Evolutionary conservation across 2,329 filamentous ascomycete genomes (phyloP).

Genomic region (Zymoseptoria crescenta): DNA sequence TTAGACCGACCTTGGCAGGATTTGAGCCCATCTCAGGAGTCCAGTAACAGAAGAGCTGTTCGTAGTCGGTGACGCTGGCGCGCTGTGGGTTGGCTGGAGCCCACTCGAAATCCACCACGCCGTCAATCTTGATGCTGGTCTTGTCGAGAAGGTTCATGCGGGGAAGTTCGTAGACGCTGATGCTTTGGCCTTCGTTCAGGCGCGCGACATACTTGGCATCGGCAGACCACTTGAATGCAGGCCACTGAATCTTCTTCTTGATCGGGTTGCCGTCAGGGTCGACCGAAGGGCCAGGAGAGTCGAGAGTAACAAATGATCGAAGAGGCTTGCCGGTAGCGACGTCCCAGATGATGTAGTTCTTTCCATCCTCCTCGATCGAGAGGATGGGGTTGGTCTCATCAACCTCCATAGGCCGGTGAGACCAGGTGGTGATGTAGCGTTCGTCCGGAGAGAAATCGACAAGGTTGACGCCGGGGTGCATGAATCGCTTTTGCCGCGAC

Average conservation of each 20-base stretch:
- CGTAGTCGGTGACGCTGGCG: slow-evolving; percentile 81
- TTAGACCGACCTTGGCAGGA: slow-evolving; percentile 91
- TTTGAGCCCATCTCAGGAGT: slow-evolving; percentile 97
- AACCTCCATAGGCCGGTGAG: slow-evolving; percentile 83
- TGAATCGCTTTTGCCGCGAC: slow-evolving; percentile 85
- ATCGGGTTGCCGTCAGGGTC: slow-evolving; percentile 57
- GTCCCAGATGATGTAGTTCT: slow-evolving; percentile 99
- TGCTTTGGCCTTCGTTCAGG: slow-evolving; percentile 77
- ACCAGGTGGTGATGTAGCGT: slow-evolving; percentile 94
- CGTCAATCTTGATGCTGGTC: slow-evolving; percentile 90
- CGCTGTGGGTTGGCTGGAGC: slow-evolving; percentile 74
- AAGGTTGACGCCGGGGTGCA: slow-evolving; percentile 90
- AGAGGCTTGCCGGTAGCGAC: slow-evolving; percentile 82
- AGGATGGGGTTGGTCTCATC: slow-evolving; percentile 78
- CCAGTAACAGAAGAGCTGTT: slow-evolving; percentile 98
- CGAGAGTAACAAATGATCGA: slow-evolving; percentile 86
- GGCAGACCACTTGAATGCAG: slow-evolving; percentile 97
- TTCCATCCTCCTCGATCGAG: slow-evolving; percentile 81
- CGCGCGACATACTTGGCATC: slow-evolving; percentile 96
- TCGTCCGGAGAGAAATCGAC: slow-evolving; percentile 92
- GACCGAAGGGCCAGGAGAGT: slow-evolving; percentile 56
- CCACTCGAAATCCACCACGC: slow-evolving; percentile 97
- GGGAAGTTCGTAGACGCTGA: slow-evolving; percentile 84
- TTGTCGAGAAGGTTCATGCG: slow-evolving; percentile 87
- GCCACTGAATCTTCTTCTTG: slow-evolving; percentile 96